phyloP scores from a whole-genome alignment of 208 protist species.

The Crithidia fasciculata region DNA sequence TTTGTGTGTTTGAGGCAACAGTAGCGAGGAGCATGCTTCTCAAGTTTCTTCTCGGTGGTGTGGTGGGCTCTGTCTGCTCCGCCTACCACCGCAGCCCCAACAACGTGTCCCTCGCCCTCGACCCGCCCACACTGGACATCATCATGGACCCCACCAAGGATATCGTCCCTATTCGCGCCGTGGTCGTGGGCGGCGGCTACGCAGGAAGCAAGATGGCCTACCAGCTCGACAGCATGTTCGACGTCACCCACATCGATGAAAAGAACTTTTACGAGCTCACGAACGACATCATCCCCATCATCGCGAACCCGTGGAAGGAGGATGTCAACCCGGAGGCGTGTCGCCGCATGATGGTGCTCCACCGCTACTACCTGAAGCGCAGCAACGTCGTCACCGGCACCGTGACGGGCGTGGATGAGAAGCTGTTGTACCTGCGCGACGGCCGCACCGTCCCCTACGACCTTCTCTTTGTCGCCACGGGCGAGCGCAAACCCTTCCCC shows the following conservation, averaged over 20 bases:
- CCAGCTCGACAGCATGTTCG: constrained; percentile 87
- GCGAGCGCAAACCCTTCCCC: constrained; percentile 83
- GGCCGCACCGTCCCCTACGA: constrained; percentile 80
- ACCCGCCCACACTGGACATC: constrained; percentile 62
- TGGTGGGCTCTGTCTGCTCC: constrained; percentile 50
- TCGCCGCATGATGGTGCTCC: constrained; percentile 76
- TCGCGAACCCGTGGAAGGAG: constrained; percentile 67
- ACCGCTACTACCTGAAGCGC: constrained; percentile 88
- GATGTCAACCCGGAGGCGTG: constrained; percentile 68
- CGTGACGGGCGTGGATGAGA: constrained; percentile 74
- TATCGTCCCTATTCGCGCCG: constrained; percentile 67
- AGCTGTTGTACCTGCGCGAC: constrained; percentile 67
- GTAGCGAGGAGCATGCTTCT: constrained; percentile 43
- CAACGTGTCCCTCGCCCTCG: constrained; percentile 49
- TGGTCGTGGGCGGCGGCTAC: constrained; percentile 88
- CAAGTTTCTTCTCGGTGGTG: constrained; percentile 48
- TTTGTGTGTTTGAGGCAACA: background rate
- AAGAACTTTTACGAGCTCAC: constrained; percentile 92
- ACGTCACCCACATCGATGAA: constrained; percentile 85
- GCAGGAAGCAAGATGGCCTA: constrained; percentile 75
- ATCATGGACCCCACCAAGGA: constrained; percentile 87
- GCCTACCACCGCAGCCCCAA: constrained; percentile 29
- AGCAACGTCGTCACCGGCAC: constrained; percentile 85
- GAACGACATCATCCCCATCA: constrained; percentile 82
- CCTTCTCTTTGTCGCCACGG: constrained; percentile 76